Evolutionary conservation across 1,284 basidiomycete species (phyloP).

Genomic region (Austropuccinia psidii): DNA sequence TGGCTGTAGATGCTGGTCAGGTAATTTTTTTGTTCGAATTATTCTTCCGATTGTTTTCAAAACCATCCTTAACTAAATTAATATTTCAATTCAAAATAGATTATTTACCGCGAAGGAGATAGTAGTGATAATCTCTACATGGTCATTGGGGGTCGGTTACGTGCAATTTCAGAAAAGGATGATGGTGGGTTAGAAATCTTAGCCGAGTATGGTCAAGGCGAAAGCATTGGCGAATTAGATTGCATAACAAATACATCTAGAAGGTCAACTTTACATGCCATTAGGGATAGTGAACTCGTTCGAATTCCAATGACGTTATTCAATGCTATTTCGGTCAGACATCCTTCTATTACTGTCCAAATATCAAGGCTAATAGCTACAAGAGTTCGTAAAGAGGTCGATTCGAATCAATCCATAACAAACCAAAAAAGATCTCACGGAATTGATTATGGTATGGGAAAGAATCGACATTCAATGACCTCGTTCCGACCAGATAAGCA

Average conservation of each 20-base stretch:
- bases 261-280: constrained; percentile 87
- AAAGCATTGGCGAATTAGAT: constrained; percentile 70
- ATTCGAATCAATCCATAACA: constrained; percentile 52
- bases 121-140: constrained; percentile 92
- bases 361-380: constrained; percentile 88
- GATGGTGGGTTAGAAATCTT: constrained; percentile 68
- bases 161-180: constrained; percentile 61
- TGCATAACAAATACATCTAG: constrained; percentile 88
- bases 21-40: constrained; percentile 38
- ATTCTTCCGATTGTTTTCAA: not conserved
- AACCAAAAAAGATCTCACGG: constrained; percentile 39
- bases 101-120: constrained; percentile 85
- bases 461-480: constrained; percentile 17
- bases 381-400: constrained; percentile 74
- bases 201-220: constrained; percentile 86
- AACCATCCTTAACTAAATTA: constrained; percentile 7
- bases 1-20: constrained; percentile 86
- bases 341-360: constrained; percentile 91
- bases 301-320: constrained; percentile 95
- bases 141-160: constrained; percentile 91
- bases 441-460: constrained; percentile 19
- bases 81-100: constrained; percentile 49
- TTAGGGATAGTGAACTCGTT: constrained; percentile 95
- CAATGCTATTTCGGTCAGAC: constrained; percentile 72
- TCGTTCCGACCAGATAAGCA: constrained; percentile 18